Conservation (phyloP, 306 rosid species). For the Argentina anserina region DNA sequence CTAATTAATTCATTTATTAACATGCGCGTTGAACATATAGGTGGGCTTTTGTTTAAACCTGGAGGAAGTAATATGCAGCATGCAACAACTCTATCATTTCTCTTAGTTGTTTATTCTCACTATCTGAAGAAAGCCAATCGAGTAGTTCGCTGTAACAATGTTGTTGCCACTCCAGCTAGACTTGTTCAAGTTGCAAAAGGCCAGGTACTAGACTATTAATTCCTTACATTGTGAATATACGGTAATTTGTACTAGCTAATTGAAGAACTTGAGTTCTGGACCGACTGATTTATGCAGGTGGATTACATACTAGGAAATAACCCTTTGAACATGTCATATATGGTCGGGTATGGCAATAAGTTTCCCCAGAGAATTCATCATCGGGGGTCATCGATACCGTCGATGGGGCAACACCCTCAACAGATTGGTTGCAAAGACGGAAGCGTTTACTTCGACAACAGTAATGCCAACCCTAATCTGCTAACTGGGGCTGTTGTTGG, state of each 20-base stretch:
- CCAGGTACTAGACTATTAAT: conserved; percentile 13
- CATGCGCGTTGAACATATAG: background rate
- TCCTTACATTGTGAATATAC: background rate
- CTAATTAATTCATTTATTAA: background rate
- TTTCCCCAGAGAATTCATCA: conserved; percentile 54
- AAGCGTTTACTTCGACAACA: conserved; percentile 24
- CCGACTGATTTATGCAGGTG: conserved; percentile 29
- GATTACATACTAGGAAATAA: conserved; percentile 61
- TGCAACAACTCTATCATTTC: conserved; percentile 27
- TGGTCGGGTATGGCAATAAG: conserved; percentile 57
- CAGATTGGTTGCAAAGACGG: conserved; percentile 41
- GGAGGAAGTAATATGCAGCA: conserved; percentile 32
- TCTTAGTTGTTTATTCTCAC: conserved; percentile 16
- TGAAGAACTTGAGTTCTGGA: background rate
- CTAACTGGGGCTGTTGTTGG: conserved; percentile 55
- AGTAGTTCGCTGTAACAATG: conserved; percentile 13
- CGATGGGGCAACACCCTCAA: conserved; percentile 17
- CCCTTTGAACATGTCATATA: conserved; percentile 60
- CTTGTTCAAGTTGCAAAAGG: conserved; percentile 14
- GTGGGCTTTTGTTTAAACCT: conserved; percentile 26
- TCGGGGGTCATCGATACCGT: conserved; percentile 50
- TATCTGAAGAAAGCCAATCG: conserved; percentile 12
- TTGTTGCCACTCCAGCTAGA: conserved; percentile 11
- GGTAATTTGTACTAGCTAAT: background rate
- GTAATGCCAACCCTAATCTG: conserved; percentile 41